A percentile compares a stretch with the other conserved stretches of the same genome.
Conservation (phyloP, 2,329 filamentous ascomycete genomes). For the Nemania sp. region DNA sequence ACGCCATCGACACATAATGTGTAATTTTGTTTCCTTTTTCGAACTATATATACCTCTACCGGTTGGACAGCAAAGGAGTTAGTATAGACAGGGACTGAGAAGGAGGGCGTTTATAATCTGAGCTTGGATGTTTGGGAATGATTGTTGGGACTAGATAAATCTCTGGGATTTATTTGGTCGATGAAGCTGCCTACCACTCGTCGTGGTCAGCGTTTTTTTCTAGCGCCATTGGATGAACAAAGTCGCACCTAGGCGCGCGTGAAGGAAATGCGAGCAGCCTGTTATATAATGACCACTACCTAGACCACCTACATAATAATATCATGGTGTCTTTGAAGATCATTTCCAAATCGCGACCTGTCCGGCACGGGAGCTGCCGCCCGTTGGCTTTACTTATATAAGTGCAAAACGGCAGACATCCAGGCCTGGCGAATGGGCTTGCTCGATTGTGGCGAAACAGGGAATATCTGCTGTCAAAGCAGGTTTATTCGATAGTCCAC, state of each 20-base stretch:
- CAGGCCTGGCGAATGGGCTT: neutral
- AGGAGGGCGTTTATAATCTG: conserved; percentile 20
- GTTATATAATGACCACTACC: conserved; percentile 21
- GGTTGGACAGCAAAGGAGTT: conserved; percentile 34
- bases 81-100: conserved; percentile 27
- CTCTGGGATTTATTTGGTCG: conserved; percentile 8
- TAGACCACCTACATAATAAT: conserved; percentile 29
- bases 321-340: neutral
- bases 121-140: conserved; percentile 11
- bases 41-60: conserved; percentile 24
- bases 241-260: conserved; percentile 11
- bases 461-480: neutral
- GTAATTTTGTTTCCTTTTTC: conserved; percentile 29
- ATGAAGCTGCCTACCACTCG: neutral
- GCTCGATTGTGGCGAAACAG: neutral
- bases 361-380: neutral
- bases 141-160: conserved; percentile 21
- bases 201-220: neutral
- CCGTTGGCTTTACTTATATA: neutral
- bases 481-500: neutral
- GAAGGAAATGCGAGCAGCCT: conserved; percentile 15
- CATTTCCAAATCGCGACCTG: neutral
- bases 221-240: conserved; percentile 4
- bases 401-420: neutral
- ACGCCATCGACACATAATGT: conserved; percentile 24